Percentiles rank a stretch among this genome's conserved stretches.
These are phyloP conservation scores for Pseudogymnoascus sp. DNA, from an alignment of 2,329 filamentous ascomycete genomes.

Conservation along the genomic window DNA sequence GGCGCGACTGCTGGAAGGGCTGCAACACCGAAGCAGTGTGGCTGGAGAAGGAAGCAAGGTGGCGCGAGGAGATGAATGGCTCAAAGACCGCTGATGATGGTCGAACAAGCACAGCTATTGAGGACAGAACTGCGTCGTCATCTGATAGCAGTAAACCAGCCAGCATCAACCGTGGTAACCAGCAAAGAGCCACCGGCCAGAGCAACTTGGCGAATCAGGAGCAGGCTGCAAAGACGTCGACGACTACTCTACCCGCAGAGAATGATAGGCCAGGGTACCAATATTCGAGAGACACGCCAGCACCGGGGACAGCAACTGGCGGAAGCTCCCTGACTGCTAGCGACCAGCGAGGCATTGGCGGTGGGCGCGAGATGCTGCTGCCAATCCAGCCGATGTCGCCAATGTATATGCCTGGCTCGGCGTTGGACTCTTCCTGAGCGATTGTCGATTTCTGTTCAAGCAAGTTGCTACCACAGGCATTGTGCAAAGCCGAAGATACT, in stretches of 20 bases:
- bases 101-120: conserved; percentile 26
- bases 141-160: conserved; percentile 54
- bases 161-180: conserved; percentile 21
- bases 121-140: conserved; percentile 51
- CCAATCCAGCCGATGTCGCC: not conserved
- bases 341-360: not conserved
- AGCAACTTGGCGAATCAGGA: not conserved
- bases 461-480: not conserved
- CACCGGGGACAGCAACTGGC: not conserved
- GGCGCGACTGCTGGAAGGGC: conserved; percentile 94
- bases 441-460: not conserved
- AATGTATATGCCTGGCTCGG: conserved; percentile 4
- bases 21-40: conserved; percentile 82
- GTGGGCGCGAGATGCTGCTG: not conserved
- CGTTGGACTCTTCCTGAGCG: not conserved
- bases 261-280: not conserved
- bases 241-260: not conserved
- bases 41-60: conserved; percentile 57
- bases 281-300: not conserved
- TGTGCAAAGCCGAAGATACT: not conserved
- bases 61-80: conserved; percentile 49
- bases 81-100: conserved; percentile 19
- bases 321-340: not conserved
- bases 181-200: not conserved
- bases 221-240: not conserved